These are phyloP conservation scores for Fraxinus paxiana DNA, from an alignment of 305 asterid genomes.

Conservation along the genomic window DNA sequence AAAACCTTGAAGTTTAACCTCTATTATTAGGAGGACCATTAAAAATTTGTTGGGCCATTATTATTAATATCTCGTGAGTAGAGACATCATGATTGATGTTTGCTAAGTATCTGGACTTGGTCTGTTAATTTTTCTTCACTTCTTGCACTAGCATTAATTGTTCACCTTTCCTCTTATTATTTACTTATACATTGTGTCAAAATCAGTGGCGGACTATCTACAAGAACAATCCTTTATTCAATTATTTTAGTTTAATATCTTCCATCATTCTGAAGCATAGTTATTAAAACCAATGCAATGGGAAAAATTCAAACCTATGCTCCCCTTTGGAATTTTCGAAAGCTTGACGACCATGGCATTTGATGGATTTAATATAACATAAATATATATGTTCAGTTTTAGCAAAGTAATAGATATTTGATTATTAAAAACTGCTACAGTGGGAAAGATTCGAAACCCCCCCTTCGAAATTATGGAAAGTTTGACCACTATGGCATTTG, in stretches of 20 bases:
- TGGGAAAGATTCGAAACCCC: too few relatives aligned
- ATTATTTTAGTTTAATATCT: not conserved
- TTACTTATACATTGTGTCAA: not conserved
- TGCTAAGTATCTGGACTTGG: not conserved
- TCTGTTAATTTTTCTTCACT: not conserved
- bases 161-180: not conserved
- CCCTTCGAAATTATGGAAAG: too few relatives aligned
- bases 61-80: not conserved
- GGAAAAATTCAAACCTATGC: not conserved
- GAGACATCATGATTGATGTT: not conserved
- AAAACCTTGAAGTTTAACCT: not conserved
- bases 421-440: too few relatives aligned
- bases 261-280: not conserved
- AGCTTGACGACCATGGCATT: too few relatives aligned
- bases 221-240: not conserved
- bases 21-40: not conserved
- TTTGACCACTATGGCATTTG: too few relatives aligned
- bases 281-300: not conserved
- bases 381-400: too few relatives aligned
- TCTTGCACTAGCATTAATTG: not conserved
- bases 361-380: too few relatives aligned
- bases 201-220: not conserved
- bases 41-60: not conserved
- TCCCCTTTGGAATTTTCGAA: too few relatives aligned
- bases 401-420: too few relatives aligned